Evolutionary conservation across 345 rosid genomes (phyloP).

Genomic region (Boechera stricta): DNA sequence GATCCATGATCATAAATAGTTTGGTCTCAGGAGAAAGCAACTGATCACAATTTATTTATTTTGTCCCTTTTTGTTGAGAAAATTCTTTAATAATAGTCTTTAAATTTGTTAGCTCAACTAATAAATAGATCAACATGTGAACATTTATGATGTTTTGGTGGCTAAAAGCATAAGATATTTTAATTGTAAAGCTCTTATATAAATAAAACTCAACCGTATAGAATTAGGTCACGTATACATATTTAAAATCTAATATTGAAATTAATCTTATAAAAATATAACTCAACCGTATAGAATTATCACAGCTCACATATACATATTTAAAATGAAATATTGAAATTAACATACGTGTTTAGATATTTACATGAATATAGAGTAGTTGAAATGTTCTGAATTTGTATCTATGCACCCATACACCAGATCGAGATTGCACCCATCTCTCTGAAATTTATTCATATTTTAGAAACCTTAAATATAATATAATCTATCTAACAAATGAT

Average conservation of each 20-base stretch:
- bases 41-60: slow-evolving; percentile 11
- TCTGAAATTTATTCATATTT: too few relatives aligned
- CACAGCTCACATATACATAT: too few relatives aligned
- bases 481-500: too few relatives aligned
- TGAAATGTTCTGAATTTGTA: neutral
- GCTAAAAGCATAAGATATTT: neutral
- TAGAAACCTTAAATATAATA: too few relatives aligned
- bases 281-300: too few relatives aligned
- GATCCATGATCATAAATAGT: slow-evolving; percentile 30
- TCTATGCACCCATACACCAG: too few relatives aligned
- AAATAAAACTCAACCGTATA: neutral
- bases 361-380: neutral
- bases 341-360: neutral
- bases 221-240: neutral
- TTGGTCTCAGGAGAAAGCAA: slow-evolving; percentile 34
- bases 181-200: neutral
- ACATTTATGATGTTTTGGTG: neutral
- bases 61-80: slow-evolving; percentile 22
- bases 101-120: slow-evolving; percentile 36
- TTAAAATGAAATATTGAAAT: too few relatives aligned
- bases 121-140: slow-evolving; percentile 12
- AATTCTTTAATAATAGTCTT: neutral
- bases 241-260: neutral
- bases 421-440: too few relatives aligned
- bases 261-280: neutral